Conservation (phyloP, 208 protist species). For the Herpetomonas muscarum region DNA sequence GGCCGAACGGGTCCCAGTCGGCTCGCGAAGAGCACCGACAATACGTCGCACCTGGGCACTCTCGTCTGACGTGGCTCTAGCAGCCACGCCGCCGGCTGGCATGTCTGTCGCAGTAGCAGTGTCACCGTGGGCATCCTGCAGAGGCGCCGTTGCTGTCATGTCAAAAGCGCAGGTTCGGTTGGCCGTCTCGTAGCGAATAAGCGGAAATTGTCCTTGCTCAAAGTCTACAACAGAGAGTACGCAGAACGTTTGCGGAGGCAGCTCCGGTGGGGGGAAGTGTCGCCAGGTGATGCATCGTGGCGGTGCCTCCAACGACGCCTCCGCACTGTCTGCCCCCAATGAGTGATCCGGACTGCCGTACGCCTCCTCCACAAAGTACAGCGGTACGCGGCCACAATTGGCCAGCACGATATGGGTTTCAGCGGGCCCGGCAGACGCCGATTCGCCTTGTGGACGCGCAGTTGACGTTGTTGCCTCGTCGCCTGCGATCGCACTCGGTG, state of each 20-base stretch:
- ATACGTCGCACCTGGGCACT: too few relatives aligned
- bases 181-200: constrained; percentile 33
- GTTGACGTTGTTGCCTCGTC: too few relatives aligned
- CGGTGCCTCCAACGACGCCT: too few relatives aligned
- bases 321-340: constrained; percentile 4
- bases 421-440: too few relatives aligned
- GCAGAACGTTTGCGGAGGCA: constrained; percentile 32
- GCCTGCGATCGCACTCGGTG: too few relatives aligned
- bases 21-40: neutral
- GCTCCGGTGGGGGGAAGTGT: constrained; percentile 46
- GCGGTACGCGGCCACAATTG: constrained; percentile 35
- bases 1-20: neutral
- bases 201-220: constrained; percentile 1
- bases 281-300: too few relatives aligned
- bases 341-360: constrained; percentile 1
- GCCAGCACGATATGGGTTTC: constrained; percentile 35
- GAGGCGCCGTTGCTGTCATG: constrained; percentile 1
- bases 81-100: neutral
- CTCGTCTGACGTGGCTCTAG: neutral
- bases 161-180: constrained; percentile 31
- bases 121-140: neutral
- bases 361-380: constrained; percentile 33
- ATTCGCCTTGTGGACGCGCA: too few relatives aligned
- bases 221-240: constrained; percentile 14
- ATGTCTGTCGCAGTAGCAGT: neutral